Base-by-base conservation (phyloP, 352 stramenopile species). In the Phytophthora chlamydospora region DNA sequence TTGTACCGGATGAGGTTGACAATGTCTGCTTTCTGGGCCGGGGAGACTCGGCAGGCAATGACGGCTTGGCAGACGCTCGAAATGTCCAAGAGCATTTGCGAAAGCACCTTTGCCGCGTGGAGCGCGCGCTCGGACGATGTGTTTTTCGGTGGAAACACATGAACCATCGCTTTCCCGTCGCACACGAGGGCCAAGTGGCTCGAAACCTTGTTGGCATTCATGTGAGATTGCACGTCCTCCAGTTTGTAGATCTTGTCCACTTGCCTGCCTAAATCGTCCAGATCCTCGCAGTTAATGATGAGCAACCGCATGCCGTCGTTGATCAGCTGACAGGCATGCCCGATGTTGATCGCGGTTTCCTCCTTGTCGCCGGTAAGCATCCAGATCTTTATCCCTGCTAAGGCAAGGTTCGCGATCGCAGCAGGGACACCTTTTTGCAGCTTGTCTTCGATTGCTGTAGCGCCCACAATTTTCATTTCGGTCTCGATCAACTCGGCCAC, bases 331-430 rank as follows among this genome's bases (percentile, higher is more conserved):
- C 84, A 93, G 2, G 82, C 81, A 53, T 89, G 75, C 1, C 78
- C 81, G 32, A 98, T 98, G 62, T 98, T 98, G 62, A 98, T 97
- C 19, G 94, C 94, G 0, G 94, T 98, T 61, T 98, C 94, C 58
- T 96, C 71, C 58, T 98, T 98, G 75, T 98, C 94, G 14, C 93
- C 93, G 2, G 94, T 98, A 16, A 98, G 79, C 75, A 98, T 95
- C 91, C 93, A 98, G 32, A 98, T 86, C 61, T 97, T 96, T 45
- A 98, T 97, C n/a, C 93, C 93, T 3, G 92, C 93, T 31, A 88
- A 66, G 5, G 85, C 82, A 4, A 98, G 75, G 39, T 88, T 84
- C 32, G 80, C 85, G 42, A 98, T 98, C 21, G 89, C 76, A 39
- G 81, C 70, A 1, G 91, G 90, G 3, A 98, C 93, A 17, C 89